Conservation (phyloP, 2,329 filamentous ascomycete genomes). For the Verticillium dahliae region DNA sequence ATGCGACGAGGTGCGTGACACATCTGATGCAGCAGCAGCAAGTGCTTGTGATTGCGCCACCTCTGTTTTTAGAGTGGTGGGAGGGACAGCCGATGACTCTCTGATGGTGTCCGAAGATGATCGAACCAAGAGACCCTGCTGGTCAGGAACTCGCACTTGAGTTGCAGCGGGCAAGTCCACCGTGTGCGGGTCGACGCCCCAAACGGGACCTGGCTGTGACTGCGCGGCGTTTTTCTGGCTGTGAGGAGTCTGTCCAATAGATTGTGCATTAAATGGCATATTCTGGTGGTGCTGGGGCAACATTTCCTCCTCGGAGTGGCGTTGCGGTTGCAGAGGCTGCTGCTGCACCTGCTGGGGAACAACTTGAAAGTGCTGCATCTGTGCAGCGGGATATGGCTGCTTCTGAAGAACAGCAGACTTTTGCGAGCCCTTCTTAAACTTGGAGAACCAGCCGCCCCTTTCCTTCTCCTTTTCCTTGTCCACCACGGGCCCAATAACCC, state of each 20-base stretch:
- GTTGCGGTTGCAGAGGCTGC: background rate
- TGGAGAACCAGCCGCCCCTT: conserved; percentile 11
- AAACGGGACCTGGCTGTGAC: background rate
- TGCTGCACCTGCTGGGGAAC: background rate
- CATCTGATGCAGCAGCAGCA: background rate
- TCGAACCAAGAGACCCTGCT: background rate
- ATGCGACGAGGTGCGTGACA: background rate
- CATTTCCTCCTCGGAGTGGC: background rate
- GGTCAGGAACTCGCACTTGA: background rate
- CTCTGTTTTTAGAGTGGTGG: background rate
- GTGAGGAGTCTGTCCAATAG: background rate
- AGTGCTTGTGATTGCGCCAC: background rate
- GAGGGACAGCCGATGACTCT: background rate
- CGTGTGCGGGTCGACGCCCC: background rate
- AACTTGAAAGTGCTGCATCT: background rate
- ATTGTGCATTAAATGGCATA: background rate
- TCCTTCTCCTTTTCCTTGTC: conserved; percentile 5
- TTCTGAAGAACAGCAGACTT: conserved; percentile 8
- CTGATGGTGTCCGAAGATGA: background rate
- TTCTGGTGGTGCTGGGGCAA: background rate
- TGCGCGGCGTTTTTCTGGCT: background rate
- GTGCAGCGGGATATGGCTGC: background rate
- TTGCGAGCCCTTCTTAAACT: conserved; percentile 7
- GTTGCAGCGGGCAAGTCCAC: background rate
- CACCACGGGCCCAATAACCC: background rate